phyloP scores from a whole-genome alignment of 2,329 filamentous ascomycete genomes.

The Cladosporium austrohemisphaericum region DNA sequence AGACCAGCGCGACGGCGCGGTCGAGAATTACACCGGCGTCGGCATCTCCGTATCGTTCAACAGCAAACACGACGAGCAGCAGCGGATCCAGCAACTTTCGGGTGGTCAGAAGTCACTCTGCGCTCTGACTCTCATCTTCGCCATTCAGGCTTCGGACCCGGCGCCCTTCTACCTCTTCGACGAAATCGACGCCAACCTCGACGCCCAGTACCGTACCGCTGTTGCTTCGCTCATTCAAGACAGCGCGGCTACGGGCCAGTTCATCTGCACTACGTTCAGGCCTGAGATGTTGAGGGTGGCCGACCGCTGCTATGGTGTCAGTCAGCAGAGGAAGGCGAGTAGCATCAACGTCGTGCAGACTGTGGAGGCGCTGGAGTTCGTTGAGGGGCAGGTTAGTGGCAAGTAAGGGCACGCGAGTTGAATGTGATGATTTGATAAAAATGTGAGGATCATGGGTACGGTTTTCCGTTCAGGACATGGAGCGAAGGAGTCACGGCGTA shows the following conservation, averaged over 20 bases:
- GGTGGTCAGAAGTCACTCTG: constrained; percentile 95
- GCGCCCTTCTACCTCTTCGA: constrained; percentile 99
- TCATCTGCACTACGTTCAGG: constrained; percentile 98
- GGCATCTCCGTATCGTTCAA: constrained; percentile 98
- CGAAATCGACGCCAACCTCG: constrained; percentile 96
- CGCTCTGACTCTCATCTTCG: constrained; percentile 95
- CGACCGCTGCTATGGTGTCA: constrained; percentile 96
- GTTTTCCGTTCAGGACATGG: too few species aligned
- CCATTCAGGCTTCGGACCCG: constrained; percentile 96
- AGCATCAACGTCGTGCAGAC: constrained; percentile 84
- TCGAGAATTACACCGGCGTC: constrained; percentile 95
- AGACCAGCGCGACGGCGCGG: constrained; percentile 50
- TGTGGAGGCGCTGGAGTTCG: constrained; percentile 87
- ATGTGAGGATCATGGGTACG: too few species aligned
- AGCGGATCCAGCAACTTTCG: constrained; percentile 93
- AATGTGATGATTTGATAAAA: background rate
- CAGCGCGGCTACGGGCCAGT: constrained; percentile 59
- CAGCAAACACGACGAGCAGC: constrained; percentile 96
- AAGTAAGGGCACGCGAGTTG: too few species aligned
- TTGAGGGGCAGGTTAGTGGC: constrained; percentile 70
- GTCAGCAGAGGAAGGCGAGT: constrained; percentile 87
- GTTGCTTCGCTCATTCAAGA: constrained; percentile 82
- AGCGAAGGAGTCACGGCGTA: too few species aligned
- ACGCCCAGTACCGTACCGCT: constrained; percentile 95
- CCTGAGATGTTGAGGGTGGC: constrained; percentile 94